Base-by-base conservation (phyloP, 2,329 filamentous ascomycete species). In the Triangularia setosa region DNA sequence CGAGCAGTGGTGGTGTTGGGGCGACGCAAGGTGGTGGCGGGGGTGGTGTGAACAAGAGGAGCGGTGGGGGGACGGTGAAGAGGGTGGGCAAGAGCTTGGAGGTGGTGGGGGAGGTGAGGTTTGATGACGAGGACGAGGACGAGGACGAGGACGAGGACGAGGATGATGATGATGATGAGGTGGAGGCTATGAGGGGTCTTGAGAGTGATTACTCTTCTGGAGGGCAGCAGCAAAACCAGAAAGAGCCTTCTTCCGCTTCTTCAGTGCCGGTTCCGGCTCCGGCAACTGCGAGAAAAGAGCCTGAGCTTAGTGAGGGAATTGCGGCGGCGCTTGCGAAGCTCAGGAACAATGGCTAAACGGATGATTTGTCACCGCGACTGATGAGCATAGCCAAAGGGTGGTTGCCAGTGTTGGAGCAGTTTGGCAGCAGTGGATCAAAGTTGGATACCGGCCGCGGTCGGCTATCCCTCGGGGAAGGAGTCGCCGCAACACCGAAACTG, bases 251-350 rank as follows among this genome's bases (percentile, higher is more conserved):
- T 9, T 35, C 27, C 25, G 24, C 18, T 6, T 33, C 25, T 54
- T 69, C 54, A 65, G 69, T 62, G 54, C 68, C 55, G 61, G 65
- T 63, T 52, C 64, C 28, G 67, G 63, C 69, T 35, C 65, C 28
- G 67, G 63, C 69, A 44, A 70, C 68, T 48, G 75, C 73, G 66
- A 75, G 77, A 65, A 75, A 77, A 35, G 79, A 83, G 4, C 75
- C 40, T 48, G 40, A 80, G 30, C 75, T 89, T 4, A 81, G 81
- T 65, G 84, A 81, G 55, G 86, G 87, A 1, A 76, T 90, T 56
- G 85, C 86, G 55, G 85, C 84, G 30, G 87, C 87, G 16, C 72
- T 90, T 65, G 86, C 86, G 7, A 87, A 78, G 68, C 74, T 90
- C 24, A 79, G 86, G 62, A 78, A 87, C 62, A 77, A 77, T 27